Evolutionary conservation across 1,284 basidiomycete genomes (phyloP), one percentile per base, ranked within the genome.

Genomic region (Athelia psychrophila): DNA sequence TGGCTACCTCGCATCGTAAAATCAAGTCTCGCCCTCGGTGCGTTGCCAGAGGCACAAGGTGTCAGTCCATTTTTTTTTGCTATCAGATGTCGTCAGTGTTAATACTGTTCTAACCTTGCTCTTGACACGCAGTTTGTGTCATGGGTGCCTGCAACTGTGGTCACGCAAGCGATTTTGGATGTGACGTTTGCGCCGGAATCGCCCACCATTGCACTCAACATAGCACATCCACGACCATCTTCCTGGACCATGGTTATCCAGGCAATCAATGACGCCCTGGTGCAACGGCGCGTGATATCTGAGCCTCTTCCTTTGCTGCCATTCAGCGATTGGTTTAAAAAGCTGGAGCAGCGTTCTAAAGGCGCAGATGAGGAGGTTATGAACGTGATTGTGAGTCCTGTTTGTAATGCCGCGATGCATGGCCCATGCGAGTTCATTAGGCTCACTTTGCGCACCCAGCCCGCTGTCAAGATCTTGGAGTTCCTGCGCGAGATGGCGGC

Each of bases 151-250:
- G 63, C 67, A 48, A 60, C 70, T 45, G 56, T 55, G 13, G 65
- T 68, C 3, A 60, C 70, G 3, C 55, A 58, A 36, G 50, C 64
- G 6, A 66, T 71, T 44, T 51, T 72, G 2, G 67, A 73, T 54
- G 60, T 62, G 45, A 63, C 57, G 18, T 56, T 67, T 20, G 42
- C 54, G n/a, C 13, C 52, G 3, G 50, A 56, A 19, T 16, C 19
- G 6, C 51, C 53, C 3, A 58, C 66, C n/a, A 22, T 42, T 9
- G 58, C 54, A 27, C 49, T 72, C 38, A 73, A 74, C 50, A 33
- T 74, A 3, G 68, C 70, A 0, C 72, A 74, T 55, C 72, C 73
- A 1, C 54, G 58, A 16, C 70, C 73, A 2, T 51, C 67, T 6
- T 25, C 57, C 1, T 74, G 70, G 68, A 57, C 61, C 9, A 33